Evolutionary conservation across 768 basidiomycete species (phyloP), one percentile per base, ranked within the genome.

Genomic region (Tulasnella sp.): DNA sequence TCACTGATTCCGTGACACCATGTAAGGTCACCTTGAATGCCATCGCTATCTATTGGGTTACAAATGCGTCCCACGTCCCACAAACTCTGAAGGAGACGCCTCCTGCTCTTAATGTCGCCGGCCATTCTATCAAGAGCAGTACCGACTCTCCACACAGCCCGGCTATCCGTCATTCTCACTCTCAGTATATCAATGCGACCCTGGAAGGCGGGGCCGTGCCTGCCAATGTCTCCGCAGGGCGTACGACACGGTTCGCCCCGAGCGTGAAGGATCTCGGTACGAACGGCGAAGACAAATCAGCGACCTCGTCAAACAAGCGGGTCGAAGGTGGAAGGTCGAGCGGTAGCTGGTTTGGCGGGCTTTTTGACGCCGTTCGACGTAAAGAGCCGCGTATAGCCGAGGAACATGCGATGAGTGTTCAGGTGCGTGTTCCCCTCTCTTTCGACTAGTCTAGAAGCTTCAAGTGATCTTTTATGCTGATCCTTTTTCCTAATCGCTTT

Each of bases 1-100:
- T n/a, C 24, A 17, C 2, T 49, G 4, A 46, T 4, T 30, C 22
- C 7, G 8, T 17, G 25, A 30, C 9, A 10, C 9, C 19, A 2
- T 27, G 3, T 10, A 22, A 61, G 53, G 60, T 61, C 29, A 63
- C 62, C 12, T 29, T 61, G n/a, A 63, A 63, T 41, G 62, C 62
- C 38, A 25, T 63, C 8, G 60, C 49, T 24, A 53, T 63, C 45
- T 63, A 51, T 51, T 55, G 34, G 11, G 59, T 63, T 42, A 59
- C 62, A 4, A 34, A 41, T 49, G 24, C 19, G 3, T 21, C 27
- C n/a, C 48, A 49, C 21, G 25, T 22, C 19, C 29, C 27, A 29
- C 22, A 12, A 38, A 21, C 17, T n/a, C 31, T 8, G 27, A 57
- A 45, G 17, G 34, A 45, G 4, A 57, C 30, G 45, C 29, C 27